Evolutionary conservation across 2,329 filamentous ascomycete genomes (phyloP).

Genomic region (Fusarium acutatum): DNA sequence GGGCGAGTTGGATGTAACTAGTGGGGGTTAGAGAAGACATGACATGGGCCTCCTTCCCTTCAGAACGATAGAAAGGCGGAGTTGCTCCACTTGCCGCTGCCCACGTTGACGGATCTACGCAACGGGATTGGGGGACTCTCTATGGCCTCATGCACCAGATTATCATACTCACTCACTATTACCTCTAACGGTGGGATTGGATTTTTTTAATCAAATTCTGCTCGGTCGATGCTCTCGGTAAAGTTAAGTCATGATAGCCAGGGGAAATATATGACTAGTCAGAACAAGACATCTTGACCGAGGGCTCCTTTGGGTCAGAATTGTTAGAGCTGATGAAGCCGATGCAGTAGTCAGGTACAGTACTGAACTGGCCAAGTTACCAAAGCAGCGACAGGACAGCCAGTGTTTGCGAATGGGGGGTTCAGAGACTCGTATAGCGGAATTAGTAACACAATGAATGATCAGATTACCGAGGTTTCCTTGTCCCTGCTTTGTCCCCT

Average conservation of each 20-base stretch:
- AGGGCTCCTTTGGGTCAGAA: constrained; percentile 16
- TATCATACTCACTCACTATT: background rate
- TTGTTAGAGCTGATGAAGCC: background rate
- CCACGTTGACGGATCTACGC: constrained; percentile 30
- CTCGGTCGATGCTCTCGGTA: constrained; percentile 35
- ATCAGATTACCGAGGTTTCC: background rate
- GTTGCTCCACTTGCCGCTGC: constrained; percentile 27
- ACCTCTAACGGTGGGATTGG: background rate
- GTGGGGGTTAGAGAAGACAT: background rate
- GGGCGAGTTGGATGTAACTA: background rate
- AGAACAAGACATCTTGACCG: constrained; percentile 17
- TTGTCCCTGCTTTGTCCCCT: background rate
- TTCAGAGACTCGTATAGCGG: background rate
- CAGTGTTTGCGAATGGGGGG: background rate
- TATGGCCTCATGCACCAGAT: constrained; percentile 8
- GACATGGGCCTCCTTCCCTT: constrained; percentile 1
- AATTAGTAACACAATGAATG: background rate
- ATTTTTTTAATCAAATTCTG: constrained; percentile 1
- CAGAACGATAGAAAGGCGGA: constrained; percentile 11
- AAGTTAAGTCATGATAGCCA: constrained; percentile 5
- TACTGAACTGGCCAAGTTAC: background rate
- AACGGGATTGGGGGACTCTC: constrained; percentile 30
- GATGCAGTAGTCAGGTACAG: background rate
- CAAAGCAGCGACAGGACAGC: background rate
- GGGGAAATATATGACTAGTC: constrained; percentile 10